phyloP scores from a whole-genome alignment of 768 basidiomycete species.

The Hygrocybe punicea region DNA sequence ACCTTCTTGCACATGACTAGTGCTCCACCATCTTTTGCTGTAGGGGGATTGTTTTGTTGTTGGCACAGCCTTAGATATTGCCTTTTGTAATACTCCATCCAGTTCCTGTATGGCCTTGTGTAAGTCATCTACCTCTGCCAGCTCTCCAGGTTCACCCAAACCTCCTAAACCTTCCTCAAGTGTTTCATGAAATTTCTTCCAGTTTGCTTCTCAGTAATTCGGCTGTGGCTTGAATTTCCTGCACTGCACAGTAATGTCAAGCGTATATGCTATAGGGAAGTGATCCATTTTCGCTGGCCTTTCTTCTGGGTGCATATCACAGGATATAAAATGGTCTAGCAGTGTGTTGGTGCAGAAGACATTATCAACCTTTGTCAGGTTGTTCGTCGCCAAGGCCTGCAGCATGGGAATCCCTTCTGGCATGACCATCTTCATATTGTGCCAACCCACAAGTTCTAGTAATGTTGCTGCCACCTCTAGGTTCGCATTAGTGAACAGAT shows the following conservation, averaged over 20 bases:
- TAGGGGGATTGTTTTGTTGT: neutral
- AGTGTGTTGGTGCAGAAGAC: too few species aligned
- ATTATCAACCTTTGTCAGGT: slow-evolving; percentile 36
- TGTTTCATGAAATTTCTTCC: too few species aligned
- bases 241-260: slow-evolving; percentile 19
- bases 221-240: neutral
- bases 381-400: slow-evolving; percentile 23
- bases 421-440: slow-evolving; percentile 35
- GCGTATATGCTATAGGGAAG: slow-evolving; percentile 31
- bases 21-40: slow-evolving; percentile 1
- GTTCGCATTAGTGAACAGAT: slow-evolving; percentile 31
- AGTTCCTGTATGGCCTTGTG: neutral
- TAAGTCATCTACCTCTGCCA: neutral
- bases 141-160: neutral
- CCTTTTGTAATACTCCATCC: neutral
- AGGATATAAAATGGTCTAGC: too few species aligned
- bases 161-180: neutral
- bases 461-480: slow-evolving; percentile 22
- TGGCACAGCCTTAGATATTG: neutral
- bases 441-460: slow-evolving; percentile 20
- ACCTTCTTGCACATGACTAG: neutral
- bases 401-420: slow-evolving; percentile 37
- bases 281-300: too few species aligned
- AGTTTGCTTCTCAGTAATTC: neutral
- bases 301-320: too few species aligned